A percentile compares a stretch with the other conserved stretches of the same genome.
These are phyloP conservation scores for Fagopyrum esculentum DNA, from an alignment of 148 eudicot genomes.

Conservation along the genomic window DNA sequence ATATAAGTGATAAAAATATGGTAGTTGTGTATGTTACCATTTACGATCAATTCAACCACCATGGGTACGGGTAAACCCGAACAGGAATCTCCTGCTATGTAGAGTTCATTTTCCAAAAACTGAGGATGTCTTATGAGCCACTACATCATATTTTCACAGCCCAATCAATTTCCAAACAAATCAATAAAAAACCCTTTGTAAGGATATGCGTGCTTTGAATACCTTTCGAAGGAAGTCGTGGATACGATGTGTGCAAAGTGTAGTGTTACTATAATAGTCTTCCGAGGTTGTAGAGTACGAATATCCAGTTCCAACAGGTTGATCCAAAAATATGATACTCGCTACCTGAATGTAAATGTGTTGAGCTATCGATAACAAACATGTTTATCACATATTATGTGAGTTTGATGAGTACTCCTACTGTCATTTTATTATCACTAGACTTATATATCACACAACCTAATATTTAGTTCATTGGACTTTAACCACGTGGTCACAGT, in stretches of 20 bases:
- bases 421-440: too few relatives aligned
- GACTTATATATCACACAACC: not conserved
- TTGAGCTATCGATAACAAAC: too few relatives aligned
- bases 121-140: conserved; percentile 29
- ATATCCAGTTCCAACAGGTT: conserved; percentile 23
- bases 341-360: conserved; percentile 8
- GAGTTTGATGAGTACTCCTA: too few relatives aligned
- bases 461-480: not conserved
- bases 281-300: conserved; percentile 21
- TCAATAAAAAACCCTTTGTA: too few relatives aligned
- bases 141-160: conserved; percentile 5
- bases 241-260: not conserved
- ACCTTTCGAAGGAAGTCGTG: conserved; percentile 22
- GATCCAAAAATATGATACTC: conserved; percentile 23
- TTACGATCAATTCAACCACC: conserved; percentile 20
- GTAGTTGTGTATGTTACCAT: conserved; percentile 16
- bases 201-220: not conserved
- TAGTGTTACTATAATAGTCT: conserved; percentile 13
- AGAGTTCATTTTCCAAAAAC: conserved; percentile 23
- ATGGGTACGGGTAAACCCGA: conserved; percentile 27
- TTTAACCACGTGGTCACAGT: too few relatives aligned
- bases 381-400: too few relatives aligned
- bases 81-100: conserved; percentile 27
- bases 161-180: not conserved
- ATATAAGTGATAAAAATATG: not conserved